A percentile compares a stretch with the other conserved stretches of the same genome.
These are phyloP conservation scores for Huntiella decipiens DNA, from an alignment of 2,329 filamentous ascomycete species.

Conservation along the genomic window DNA sequence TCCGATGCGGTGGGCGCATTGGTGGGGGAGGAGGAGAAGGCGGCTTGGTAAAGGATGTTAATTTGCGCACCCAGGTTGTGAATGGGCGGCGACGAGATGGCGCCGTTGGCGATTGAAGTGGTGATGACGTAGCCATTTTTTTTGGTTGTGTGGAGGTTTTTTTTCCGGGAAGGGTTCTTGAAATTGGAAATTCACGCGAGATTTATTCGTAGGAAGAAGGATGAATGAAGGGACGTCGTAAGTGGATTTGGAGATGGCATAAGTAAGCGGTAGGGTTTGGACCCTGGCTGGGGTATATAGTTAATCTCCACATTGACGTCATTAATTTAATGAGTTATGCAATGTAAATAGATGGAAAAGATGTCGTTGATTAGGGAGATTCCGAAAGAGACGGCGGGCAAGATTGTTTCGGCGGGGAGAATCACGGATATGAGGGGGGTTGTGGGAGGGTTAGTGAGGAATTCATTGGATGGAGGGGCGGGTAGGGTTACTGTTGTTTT, in stretches of 20 bases:
- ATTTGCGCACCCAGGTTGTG: conserved; percentile 81
- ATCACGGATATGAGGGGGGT: conserved; percentile 31
- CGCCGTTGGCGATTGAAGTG: no score
- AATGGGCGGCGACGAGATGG: conserved; percentile 57
- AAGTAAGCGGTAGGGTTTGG: background rate
- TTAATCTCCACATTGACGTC: no score
- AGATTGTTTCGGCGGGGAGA: no score
- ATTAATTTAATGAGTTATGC: no score
- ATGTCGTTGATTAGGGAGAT: no score
- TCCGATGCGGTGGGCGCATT: conserved; percentile 12
- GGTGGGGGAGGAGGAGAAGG: conserved; percentile 14
- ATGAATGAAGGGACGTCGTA: background rate
- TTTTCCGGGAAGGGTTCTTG: no score
- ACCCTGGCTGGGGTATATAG: no score
- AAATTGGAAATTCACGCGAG: no score
- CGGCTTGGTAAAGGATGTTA: conserved; percentile 62
- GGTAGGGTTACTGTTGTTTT: conserved; percentile 49
- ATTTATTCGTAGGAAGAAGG: background rate
- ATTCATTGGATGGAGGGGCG: conserved; percentile 66
- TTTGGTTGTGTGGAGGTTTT: no score
- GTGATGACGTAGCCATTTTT: no score
- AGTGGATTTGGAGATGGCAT: background rate
- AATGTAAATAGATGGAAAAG: no score
- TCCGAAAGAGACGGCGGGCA: no score
- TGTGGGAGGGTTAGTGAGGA: conserved; percentile 54